Evolutionary conservation across 306 rosid species (phyloP), one percentile per base, ranked within the genome.

Genomic region (Ceratonia siliqua): DNA sequence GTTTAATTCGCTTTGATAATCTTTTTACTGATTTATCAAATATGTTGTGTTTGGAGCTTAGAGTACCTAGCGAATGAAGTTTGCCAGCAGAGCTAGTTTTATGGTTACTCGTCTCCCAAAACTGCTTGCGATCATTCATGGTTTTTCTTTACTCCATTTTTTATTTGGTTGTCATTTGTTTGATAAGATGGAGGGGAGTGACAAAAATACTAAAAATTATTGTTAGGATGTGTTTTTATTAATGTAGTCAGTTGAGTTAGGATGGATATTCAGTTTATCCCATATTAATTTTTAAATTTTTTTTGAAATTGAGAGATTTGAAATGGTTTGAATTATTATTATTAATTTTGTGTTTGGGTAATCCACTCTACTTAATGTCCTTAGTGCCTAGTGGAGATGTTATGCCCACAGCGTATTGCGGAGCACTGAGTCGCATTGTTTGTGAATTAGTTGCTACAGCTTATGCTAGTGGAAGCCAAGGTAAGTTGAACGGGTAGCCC

Each of bases 1-100:
- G 56, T 59, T 54, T 68, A 65, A 65, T 84, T 64, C 43, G 45
- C 74, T 7, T 46, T 5, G 49, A 50, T 76, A 28, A 43, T 21
- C 52, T 54, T 81, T 53, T 54, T 53, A 50, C 38, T 9, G 50
- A 22, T 57, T 81, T 54, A 35, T 61, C 43, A n/a, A 58, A 68
- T 27, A n/a, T n/a, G n/a, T 25, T 74, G 35, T 49, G 57, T 42
- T 75, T 74, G 66, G 62, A 50, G 80, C 75, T 67, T 61, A 57
- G 62, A 69, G 21, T 22, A 21, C 48, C 25, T 43, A 59, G 56
- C 28, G 35, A 35, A 28, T 21, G 18, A 59, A 35, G 48, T 62
- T 73, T 36, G 48, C 17, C 8, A 61, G 5, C 17, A 1, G 42
- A 42, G 30, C 56, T 20, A 1, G 55, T 18, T 6, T 72, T 58